Conservation (phyloP, 2,329 filamentous ascomycete genomes). For the Fusarium anthophilum region DNA sequence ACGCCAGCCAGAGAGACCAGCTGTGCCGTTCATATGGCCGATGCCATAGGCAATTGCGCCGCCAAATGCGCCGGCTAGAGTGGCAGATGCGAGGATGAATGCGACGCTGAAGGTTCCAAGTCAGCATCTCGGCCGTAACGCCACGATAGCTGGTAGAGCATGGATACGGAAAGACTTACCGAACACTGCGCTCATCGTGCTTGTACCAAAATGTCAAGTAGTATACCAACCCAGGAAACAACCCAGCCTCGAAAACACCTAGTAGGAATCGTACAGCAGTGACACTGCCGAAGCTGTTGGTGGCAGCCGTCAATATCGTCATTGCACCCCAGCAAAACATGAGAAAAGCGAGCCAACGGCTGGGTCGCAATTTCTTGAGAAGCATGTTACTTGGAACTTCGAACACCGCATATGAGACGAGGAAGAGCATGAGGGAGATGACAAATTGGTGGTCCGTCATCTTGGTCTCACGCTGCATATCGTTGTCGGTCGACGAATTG, state of each 20-base stretch:
- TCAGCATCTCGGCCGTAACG: slow-evolving; percentile 19
- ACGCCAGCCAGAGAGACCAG: slow-evolving; percentile 73
- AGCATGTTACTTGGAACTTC: slow-evolving; percentile 74
- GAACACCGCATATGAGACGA: slow-evolving; percentile 68
- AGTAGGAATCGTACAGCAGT: slow-evolving; percentile 74
- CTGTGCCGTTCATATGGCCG: slow-evolving; percentile 72
- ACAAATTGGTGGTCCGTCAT: slow-evolving; percentile 72
- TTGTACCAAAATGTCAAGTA: slow-evolving; percentile 82
- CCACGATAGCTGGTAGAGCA: background rate
- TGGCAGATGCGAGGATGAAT: slow-evolving; percentile 74
- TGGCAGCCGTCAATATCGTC: slow-evolving; percentile 72
- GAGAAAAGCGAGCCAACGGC: slow-evolving; percentile 72
- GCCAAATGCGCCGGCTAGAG: slow-evolving; percentile 76
- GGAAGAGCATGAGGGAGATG: slow-evolving; percentile 66
- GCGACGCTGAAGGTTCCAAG: slow-evolving; percentile 60
- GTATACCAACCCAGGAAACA: slow-evolving; percentile 68
- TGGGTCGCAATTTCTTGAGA: slow-evolving; percentile 71
- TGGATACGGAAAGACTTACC: slow-evolving; percentile 36
- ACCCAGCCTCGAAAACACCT: slow-evolving; percentile 74
- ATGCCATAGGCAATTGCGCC: slow-evolving; percentile 78
- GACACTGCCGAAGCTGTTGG: slow-evolving; percentile 69
- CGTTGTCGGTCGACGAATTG: slow-evolving; percentile 67
- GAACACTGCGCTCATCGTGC: slow-evolving; percentile 74
- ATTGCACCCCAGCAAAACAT: slow-evolving; percentile 74
- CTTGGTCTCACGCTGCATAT: slow-evolving; percentile 68